Evolutionary conservation across 768 basidiomycete species (phyloP).

Genomic region (Boletus tylopilopsis): DNA sequence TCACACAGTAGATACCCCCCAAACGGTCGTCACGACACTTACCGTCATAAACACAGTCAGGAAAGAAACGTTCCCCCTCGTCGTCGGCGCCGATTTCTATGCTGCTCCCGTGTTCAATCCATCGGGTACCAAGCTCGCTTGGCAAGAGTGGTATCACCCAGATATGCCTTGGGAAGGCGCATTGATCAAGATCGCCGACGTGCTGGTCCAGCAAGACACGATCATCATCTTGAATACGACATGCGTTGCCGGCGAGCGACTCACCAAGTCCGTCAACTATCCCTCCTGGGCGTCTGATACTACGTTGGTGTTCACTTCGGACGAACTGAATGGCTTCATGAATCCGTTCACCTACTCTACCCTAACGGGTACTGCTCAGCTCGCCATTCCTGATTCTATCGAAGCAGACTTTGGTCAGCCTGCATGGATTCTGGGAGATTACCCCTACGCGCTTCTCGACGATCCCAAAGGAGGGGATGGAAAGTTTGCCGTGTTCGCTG

Average conservation of each 20-base stretch:
- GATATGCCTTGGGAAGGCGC: constrained; percentile 73
- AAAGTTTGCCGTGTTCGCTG: constrained; percentile 28
- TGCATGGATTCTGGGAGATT: constrained; percentile 51
- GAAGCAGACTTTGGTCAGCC: constrained; percentile 55
- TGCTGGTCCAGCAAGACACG: constrained; percentile 30
- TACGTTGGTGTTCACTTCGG: constrained; percentile 59
- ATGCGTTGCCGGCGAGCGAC: constrained; percentile 49
- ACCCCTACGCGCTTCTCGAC: constrained; percentile 45
- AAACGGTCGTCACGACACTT: constrained; percentile 47
- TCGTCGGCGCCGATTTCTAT: constrained; percentile 70
- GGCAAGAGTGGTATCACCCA: constrained; percentile 67
- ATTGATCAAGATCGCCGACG: constrained; percentile 50
- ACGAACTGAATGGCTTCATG: constrained; percentile 55
- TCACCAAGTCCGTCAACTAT: constrained; percentile 51
- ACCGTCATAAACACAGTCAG: constrained; percentile 49
- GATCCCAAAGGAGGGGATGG: constrained; percentile 17
- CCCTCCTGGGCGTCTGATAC: constrained; percentile 58
- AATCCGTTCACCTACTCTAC: constrained; percentile 61
- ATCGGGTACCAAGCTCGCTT: constrained; percentile 54
- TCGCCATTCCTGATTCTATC: constrained; percentile 37
- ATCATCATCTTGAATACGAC: constrained; percentile 35
- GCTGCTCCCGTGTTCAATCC: constrained; percentile 55
- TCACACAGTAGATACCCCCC: constrained; percentile 46
- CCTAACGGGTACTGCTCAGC: constrained; percentile 25
- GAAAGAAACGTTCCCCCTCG: constrained; percentile 43